A percentile compares a stretch with the other conserved stretches of the same genome.
Evolutionary conservation across 805 yeast genomes (phyloP).

Genomic region (Geotrichum ghanense): DNA sequence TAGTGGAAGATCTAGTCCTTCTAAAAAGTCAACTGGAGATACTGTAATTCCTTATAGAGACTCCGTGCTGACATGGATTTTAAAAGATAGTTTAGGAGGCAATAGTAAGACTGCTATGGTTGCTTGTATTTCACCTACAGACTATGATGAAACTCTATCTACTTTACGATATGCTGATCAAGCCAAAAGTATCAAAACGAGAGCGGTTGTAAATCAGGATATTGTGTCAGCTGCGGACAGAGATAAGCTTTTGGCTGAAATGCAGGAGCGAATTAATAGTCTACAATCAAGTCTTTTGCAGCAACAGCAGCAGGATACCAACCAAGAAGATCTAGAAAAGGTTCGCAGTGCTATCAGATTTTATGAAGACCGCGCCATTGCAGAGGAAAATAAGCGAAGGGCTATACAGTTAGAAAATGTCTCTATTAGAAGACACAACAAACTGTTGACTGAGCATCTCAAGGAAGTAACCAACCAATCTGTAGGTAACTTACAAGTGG

Average conservation of each 20-base stretch:
- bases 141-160: conserved; percentile 65
- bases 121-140: conserved; percentile 76
- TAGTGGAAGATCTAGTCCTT: neutral
- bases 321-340: conserved; percentile 19
- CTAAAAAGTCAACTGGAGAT: neutral
- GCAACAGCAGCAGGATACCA: conserved; percentile 15
- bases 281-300: conserved; percentile 18
- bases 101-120: conserved; percentile 80
- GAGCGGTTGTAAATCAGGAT: conserved; percentile 43
- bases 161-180: conserved; percentile 70
- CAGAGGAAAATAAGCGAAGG: conserved; percentile 21
- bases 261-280: conserved; percentile 29
- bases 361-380: conserved; percentile 23
- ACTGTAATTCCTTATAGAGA: conserved; percentile 58
- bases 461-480: conserved; percentile 14
- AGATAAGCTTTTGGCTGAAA: conserved; percentile 26
- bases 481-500: conserved; percentile 5
- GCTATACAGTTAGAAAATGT: conserved; percentile 21
- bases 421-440: conserved; percentile 20
- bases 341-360: conserved; percentile 19
- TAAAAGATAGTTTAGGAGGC: conserved; percentile 71
- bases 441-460: conserved; percentile 20
- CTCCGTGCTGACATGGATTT: conserved; percentile 60
- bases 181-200: conserved; percentile 56
- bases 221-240: conserved; percentile 28